Percentiles rank a stretch among this genome's conserved stretches.
Evolutionary conservation across 352 stramenopile species (phyloP).

Genomic region (Aphanomyces invadans): DNA sequence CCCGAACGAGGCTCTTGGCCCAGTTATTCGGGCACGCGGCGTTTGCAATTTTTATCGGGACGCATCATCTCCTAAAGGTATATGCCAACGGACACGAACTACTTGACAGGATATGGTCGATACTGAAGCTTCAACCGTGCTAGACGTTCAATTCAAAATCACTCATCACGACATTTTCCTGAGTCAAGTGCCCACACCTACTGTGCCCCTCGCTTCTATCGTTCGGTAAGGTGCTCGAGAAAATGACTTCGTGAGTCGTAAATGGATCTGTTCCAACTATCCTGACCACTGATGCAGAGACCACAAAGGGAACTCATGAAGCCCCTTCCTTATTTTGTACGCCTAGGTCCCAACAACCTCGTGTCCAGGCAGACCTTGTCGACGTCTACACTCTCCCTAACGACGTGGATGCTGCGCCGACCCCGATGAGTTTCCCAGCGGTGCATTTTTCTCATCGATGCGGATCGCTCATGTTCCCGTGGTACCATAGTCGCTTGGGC

Average conservation of each 20-base stretch:
- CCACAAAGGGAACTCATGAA: no score
- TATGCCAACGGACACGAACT: not conserved
- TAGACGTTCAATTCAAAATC: not conserved
- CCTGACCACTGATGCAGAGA: no score
- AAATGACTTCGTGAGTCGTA: no score
- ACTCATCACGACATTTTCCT: not conserved
- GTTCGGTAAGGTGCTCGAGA: not conserved
- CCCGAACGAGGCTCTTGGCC: no score
- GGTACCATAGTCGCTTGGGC: slow-evolving; percentile 5
- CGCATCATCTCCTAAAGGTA: not conserved
- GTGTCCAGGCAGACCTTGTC: not conserved
- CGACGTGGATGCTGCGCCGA: not conserved
- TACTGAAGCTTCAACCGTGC: no score
- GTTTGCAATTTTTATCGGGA: slow-evolving; percentile 2
- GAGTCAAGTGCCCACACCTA: not conserved
- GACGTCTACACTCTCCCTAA: not conserved
- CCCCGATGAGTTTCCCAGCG: not conserved
- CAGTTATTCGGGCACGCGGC: slow-evolving; percentile 10
- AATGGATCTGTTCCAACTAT: no score
- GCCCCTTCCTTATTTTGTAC: no score
- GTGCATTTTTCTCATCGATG: no score
- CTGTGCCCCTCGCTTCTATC: not conserved
- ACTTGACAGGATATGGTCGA: no score
- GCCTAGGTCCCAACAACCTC: not conserved
- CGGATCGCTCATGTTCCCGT: no score